Percentiles rank a stretch among this genome's conserved stretches.
These are phyloP conservation scores for Globisporangium orthogonon DNA, from an alignment of 352 stramenopile genomes.

Conservation along the genomic window DNA sequence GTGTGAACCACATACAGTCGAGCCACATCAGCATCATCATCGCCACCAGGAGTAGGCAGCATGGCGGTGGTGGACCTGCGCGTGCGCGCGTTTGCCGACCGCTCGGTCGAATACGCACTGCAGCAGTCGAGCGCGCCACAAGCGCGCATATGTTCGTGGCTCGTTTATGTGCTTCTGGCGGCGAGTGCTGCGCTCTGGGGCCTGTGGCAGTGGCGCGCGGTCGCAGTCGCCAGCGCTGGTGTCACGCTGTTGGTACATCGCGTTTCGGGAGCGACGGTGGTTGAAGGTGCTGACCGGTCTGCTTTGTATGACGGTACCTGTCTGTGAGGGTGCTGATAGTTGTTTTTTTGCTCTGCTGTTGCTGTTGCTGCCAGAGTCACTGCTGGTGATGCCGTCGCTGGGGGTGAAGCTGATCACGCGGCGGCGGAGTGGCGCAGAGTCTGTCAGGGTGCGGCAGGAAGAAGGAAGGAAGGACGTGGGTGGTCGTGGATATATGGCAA, in stretches of 20 bases:
- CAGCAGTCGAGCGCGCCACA: slow-evolving; percentile 3
- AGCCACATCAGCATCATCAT: too few relatives aligned
- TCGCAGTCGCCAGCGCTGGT: neutral
- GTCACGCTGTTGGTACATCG: slow-evolving; percentile 4
- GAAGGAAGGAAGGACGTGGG: neutral
- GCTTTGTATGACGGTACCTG: neutral
- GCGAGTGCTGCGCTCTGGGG: slow-evolving; percentile 12
- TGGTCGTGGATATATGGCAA: neutral
- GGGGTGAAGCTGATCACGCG: slow-evolving; percentile 68
- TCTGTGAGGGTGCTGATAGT: neutral
- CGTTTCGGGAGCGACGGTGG: slow-evolving; percentile 1
- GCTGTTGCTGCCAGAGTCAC: slow-evolving; percentile 34
- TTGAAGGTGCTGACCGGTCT: slow-evolving; percentile 5
- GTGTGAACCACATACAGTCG: too few relatives aligned
- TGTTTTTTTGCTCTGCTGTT: slow-evolving; percentile 34
- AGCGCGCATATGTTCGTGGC: neutral
- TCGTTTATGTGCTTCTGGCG: neutral
- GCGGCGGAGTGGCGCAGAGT: slow-evolving; percentile 36
- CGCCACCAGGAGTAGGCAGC: too few relatives aligned
- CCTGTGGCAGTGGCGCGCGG: slow-evolving; percentile 8
- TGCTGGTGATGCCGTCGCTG: slow-evolving; percentile 66
- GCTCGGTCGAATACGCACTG: slow-evolving; percentile 54
- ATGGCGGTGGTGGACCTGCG: slow-evolving; percentile 34
- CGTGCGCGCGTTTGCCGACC: slow-evolving; percentile 38
- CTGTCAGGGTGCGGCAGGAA: slow-evolving; percentile 17